phyloP scores from a whole-genome alignment of 2,329 filamentous ascomycete genomes.

The Sporothrix brunneoviolacea region DNA sequence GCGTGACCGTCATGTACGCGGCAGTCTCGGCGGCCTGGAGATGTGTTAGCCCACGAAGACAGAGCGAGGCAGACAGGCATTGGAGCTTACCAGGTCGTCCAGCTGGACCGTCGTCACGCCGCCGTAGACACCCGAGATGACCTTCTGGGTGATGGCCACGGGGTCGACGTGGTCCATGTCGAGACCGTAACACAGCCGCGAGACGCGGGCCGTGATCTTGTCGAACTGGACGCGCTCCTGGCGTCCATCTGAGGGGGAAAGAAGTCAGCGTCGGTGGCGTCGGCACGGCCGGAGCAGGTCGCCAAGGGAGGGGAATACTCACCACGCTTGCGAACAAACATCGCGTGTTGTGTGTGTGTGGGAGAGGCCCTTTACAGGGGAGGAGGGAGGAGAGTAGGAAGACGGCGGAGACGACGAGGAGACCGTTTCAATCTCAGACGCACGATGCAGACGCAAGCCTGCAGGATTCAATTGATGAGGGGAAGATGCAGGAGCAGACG shows the following conservation, averaged over 20 bases:
- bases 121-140: conserved; percentile 98
- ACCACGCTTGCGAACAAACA: conserved; percentile 61
- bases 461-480: not conserved
- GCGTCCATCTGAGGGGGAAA: conserved; percentile 71
- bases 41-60: conserved; percentile 7
- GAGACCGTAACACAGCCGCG: conserved; percentile 92
- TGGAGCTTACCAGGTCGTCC: conserved; percentile 74
- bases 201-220: conserved; percentile 99
- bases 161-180: conserved; percentile 94
- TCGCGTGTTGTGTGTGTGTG: conserved; percentile 27
- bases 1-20: conserved; percentile 99
- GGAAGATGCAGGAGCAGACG: conserved; percentile 3
- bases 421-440: not conserved
- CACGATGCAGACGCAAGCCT: not conserved
- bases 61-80: not conserved
- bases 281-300: not conserved
- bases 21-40: conserved; percentile 90
- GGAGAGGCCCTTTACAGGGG: conserved; percentile 12
- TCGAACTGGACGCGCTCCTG: conserved; percentile 99
- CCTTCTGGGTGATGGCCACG: conserved; percentile 96
- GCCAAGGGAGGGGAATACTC: conserved; percentile 26
- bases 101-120: conserved; percentile 95
- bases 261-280: not conserved
- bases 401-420: conserved; percentile 1
- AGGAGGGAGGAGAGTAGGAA: conserved; percentile 8